These are phyloP conservation scores for Stachybotrys chlorohalonatus DNA, from an alignment of 2,329 filamentous ascomycete genomes.

Conservation along the genomic window DNA sequence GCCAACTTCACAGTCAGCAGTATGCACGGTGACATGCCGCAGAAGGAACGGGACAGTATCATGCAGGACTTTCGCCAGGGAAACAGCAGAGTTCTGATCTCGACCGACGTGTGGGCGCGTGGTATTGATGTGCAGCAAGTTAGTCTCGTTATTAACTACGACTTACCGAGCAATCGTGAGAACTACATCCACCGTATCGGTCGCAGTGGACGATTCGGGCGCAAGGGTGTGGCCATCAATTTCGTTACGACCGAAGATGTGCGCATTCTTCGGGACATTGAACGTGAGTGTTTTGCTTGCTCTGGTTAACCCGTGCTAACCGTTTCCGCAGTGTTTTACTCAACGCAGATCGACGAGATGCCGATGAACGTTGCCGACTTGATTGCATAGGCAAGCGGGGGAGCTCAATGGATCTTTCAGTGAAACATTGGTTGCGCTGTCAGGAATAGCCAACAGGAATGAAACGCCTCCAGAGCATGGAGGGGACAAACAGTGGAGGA, in stretches of 20 bases:
- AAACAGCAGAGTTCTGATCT: constrained; percentile 92
- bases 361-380: constrained; percentile 82
- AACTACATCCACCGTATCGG: constrained; percentile 99
- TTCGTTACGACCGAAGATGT: constrained; percentile 98
- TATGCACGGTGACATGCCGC: constrained; percentile 99
- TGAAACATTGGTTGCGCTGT: too few relatives aligned
- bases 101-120: constrained; percentile 94
- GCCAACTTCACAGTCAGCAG: constrained; percentile 97
- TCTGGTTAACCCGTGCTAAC: constrained; percentile 19
- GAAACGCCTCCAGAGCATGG: too few relatives aligned
- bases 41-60: constrained; percentile 95
- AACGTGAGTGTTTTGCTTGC: constrained; percentile 52
- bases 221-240: constrained; percentile 99
- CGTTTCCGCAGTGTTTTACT: constrained; percentile 66
- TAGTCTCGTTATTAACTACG: constrained; percentile 97
- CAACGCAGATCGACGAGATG: constrained; percentile 97
- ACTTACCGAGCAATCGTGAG: constrained; percentile 94
- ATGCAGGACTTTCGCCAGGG: constrained; percentile 99
- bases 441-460: too few relatives aligned
- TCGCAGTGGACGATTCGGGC: constrained; percentile 86
- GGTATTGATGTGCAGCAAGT: constrained; percentile 99
- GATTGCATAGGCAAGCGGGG: constrained; percentile 30
- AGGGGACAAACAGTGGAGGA: background rate
- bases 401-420: background rate
- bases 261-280: constrained; percentile 92